Evolutionary conservation across 2,329 filamentous ascomycete genomes (phyloP), one percentile per base, ranked within the genome.

Genomic region (Fusarium fujikuroi): DNA sequence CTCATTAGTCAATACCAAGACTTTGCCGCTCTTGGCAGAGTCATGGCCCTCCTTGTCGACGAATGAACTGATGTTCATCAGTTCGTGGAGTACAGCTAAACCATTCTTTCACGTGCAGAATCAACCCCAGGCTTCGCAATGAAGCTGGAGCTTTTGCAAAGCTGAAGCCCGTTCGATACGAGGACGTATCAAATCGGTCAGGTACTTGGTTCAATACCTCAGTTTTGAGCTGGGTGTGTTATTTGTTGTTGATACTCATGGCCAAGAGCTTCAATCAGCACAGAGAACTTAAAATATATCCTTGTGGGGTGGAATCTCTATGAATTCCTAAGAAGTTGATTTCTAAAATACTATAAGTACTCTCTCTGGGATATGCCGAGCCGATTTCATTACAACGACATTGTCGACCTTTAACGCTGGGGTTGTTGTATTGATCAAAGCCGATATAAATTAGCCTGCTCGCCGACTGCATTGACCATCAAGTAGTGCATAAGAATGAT

Each of bases 401-500:
- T 53, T 1, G 21, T 44, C 2, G 32, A 53, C 3, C 9, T 66
- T 6, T 34, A 66, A 7, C 30, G 46, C n/a, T 54, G 53, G 62
- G 12, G 46, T 0, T 14, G 46, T 2, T 21, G 15, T 0, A n/a
- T 12, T 1, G 34, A 30, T 5, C 46, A 46, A 16, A 63, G 40
- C 1, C 4, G n/a, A 3, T 23, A 60, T 0, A 36, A 15, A 7
- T 47, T 65, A 0, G 3, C 4, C 0, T 7, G 53, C 16, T 53
- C 0, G 6, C 28, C 0, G 28, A 46, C 1, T 49, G 34, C 7
- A 21, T 44, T 1, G 7, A 19, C 3, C 12, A 12, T 18, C 25
- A 23, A 12, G 3, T 10, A 4, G 2, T n/a, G 0, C 4, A 21
- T 0, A 7, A 43, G 4, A 25, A 32, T 2, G 4, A 30, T 1